Percentiles rank a stretch among this genome's conserved stretches.
Evolutionary conservation across 345 rosid species (phyloP).

Genomic region (Salix dunnii): DNA sequence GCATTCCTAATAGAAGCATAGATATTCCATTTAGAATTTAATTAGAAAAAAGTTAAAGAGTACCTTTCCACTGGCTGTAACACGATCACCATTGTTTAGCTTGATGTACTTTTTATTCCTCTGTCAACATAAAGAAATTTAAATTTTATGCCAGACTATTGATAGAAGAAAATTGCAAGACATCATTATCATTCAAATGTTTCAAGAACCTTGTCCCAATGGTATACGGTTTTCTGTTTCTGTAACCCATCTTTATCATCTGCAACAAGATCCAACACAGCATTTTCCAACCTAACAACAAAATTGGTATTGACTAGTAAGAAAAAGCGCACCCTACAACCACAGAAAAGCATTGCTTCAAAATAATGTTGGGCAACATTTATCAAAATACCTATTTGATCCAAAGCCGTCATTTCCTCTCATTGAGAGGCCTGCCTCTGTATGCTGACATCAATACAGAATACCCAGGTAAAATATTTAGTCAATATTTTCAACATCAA

Average conservation of each 20-base stretch:
- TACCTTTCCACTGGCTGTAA: conserved; percentile 99
- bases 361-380: conserved; percentile 5
- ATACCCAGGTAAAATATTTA: conserved; percentile 20
- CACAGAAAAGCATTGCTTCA: not conserved
- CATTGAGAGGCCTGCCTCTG: conserved; percentile 78
- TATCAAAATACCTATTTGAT: conserved; percentile 61
- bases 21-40: no score
- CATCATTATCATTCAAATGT: conserved; percentile 1
- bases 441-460: conserved; percentile 47
- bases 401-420: conserved; percentile 73
- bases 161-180: not conserved
- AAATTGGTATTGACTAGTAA: conserved; percentile 3
- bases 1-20: not conserved
- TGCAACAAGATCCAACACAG: conserved; percentile 92
- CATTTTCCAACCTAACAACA: conserved; percentile 64
- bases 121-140: conserved; percentile 45
- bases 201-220: conserved; percentile 89
- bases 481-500: conserved; percentile 8
- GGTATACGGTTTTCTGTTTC: conserved; percentile 68
- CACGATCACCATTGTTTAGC: conserved; percentile 90
- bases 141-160: not conserved
- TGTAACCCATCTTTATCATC: conserved; percentile 76
- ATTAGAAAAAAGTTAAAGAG: conserved; percentile 1
- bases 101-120: conserved; percentile 91
- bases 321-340: not conserved